phyloP scores from a whole-genome alignment of 2,329 filamentous ascomycete genomes.

The Gnomoniopsis smithogilvyi region DNA sequence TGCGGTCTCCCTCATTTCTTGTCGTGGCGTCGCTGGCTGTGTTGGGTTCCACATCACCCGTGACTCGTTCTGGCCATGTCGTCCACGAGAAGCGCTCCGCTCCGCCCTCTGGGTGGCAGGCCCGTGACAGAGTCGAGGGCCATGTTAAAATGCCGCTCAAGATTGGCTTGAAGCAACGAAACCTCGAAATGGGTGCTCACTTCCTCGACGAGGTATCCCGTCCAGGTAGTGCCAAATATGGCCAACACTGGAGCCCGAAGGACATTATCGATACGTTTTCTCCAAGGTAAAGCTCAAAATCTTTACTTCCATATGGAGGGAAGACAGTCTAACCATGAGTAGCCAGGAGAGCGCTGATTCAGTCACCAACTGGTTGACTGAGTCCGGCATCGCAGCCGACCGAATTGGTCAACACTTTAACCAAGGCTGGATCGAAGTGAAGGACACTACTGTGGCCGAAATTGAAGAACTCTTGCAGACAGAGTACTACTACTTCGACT shows the following conservation, averaged over 20 bases:
- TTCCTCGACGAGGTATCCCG: constrained; percentile 13
- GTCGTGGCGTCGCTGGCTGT: constrained; percentile 1
- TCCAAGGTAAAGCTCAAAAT: not conserved
- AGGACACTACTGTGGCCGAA: constrained; percentile 13
- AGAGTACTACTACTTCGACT: constrained; percentile 15
- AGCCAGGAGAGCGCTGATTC: constrained; percentile 13
- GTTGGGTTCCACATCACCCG: not conserved
- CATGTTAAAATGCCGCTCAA: constrained; percentile 13
- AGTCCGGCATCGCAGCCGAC: constrained; percentile 11
- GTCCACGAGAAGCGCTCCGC: constrained; percentile 14
- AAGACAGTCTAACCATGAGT: not conserved
- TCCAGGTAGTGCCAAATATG: constrained; percentile 12
- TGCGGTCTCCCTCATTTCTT: constrained; percentile 2
- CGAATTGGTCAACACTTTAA: constrained; percentile 14
- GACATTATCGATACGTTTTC: constrained; percentile 15
- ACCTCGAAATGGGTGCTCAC: constrained; percentile 8
- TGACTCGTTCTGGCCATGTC: constrained; percentile 2
- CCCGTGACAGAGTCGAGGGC: constrained; percentile 11
- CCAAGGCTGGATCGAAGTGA: constrained; percentile 16
- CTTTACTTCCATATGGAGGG: not conserved
- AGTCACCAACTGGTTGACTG: constrained; percentile 11
- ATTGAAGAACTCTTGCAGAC: constrained; percentile 16
- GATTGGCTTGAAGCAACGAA: constrained; percentile 17
- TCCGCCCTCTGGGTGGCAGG: constrained; percentile 12
- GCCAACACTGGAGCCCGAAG: constrained; percentile 15